phyloP scores from a whole-genome alignment of 2,329 filamentous ascomycete genomes.

The Ophiocordyceps camponoti-saundersi region DNA sequence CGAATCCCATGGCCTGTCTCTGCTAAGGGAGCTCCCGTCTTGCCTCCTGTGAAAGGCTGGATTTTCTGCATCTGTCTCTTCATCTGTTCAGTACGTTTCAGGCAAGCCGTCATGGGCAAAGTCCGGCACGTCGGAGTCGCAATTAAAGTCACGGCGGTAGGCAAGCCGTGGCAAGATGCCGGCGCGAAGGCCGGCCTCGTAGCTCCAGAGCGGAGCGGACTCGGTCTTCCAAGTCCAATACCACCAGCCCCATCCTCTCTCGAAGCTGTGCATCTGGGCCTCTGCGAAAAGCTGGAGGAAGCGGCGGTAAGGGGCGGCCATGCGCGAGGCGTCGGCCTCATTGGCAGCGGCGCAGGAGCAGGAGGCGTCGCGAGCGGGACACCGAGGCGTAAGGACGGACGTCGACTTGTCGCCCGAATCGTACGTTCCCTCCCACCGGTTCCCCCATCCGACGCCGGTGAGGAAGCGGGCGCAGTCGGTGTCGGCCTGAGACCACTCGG shows the following conservation, averaged over 20 bases:
- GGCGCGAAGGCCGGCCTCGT: constrained; percentile 59
- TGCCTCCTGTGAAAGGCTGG: not conserved
- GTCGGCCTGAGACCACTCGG: constrained; percentile 95
- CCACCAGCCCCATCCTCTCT: constrained; percentile 92
- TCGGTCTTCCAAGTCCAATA: constrained; percentile 99
- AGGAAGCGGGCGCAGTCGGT: constrained; percentile 80
- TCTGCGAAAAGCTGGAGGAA: constrained; percentile 84
- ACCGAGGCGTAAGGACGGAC: constrained; percentile 52
- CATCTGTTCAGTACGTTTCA: constrained; percentile 28
- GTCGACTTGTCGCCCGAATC: constrained; percentile 45
- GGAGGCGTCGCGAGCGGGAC: constrained; percentile 45
- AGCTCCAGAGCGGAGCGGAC: constrained; percentile 76
- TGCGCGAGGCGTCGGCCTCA: constrained; percentile 18
- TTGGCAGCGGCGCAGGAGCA: constrained; percentile 70
- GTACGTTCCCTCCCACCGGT: constrained; percentile 81
- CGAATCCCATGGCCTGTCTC: not conserved
- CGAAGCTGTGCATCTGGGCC: constrained; percentile 90
- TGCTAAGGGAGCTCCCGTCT: not conserved
- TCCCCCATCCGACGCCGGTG: constrained; percentile 79
- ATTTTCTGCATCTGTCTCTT: not conserved
- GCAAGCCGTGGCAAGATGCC: constrained; percentile 67
- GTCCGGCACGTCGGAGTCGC: constrained; percentile 36
- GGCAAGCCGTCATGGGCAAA: constrained; percentile 27
- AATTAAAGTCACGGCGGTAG: constrained; percentile 54
- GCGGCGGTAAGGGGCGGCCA: constrained; percentile 50